phyloP scores from a whole-genome alignment of 83 land plant genomes.

The Larix sibirica region DNA sequence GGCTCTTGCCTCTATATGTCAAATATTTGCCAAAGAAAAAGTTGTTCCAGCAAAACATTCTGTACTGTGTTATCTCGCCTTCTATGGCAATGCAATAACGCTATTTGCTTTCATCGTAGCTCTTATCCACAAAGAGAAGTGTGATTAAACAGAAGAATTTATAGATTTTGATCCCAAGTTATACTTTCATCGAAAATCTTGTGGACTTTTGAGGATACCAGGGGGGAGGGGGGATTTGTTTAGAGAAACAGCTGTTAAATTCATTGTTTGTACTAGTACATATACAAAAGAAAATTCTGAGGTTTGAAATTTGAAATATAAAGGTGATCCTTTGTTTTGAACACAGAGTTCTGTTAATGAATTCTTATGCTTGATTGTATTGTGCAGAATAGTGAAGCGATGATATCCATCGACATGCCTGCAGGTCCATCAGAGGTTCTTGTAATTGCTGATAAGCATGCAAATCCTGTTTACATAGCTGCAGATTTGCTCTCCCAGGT shows the following conservation, averaged over 20 bases:
- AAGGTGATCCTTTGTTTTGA: not conserved
- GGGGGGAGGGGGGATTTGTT: not conserved
- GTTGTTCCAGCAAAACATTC: not conserved
- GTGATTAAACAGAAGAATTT: not conserved
- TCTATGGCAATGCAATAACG: not conserved
- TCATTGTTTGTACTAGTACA: not conserved
- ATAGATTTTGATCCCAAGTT: not conserved
- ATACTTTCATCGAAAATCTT: not conserved
- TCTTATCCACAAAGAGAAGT: not conserved
- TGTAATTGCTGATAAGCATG: constrained; percentile 93
- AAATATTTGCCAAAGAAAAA: not conserved
- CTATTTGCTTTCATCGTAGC: not conserved
- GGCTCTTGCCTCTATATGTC: not conserved
- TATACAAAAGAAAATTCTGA: not conserved
- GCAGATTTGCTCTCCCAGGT: constrained; percentile 99
- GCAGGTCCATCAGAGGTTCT: constrained; percentile 99
- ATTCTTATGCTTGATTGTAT: not conserved
- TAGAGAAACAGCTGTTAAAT: not conserved
- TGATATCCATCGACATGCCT: constrained; percentile 99
- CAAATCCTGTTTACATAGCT: constrained; percentile 92
- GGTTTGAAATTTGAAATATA: not conserved
- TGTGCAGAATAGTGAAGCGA: constrained; percentile 97
- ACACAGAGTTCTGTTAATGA: not conserved
- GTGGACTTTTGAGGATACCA: not conserved
- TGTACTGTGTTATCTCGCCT: not conserved